These are phyloP conservation scores for Rhododendron henanense DNA, from an alignment of 148 eudicot genomes.

Conservation along the genomic window DNA sequence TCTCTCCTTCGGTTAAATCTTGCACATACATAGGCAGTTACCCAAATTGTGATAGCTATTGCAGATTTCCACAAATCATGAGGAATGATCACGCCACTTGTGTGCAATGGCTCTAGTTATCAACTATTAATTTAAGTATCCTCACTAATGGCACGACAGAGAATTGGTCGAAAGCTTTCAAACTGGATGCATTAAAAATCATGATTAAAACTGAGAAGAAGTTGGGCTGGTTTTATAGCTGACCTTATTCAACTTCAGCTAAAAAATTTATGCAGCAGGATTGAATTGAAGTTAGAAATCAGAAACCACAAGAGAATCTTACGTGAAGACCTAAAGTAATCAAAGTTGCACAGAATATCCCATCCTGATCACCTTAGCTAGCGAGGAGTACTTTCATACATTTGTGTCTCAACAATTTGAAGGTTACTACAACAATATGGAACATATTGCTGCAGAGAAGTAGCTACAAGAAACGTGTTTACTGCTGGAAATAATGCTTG, in stretches of 20 bases:
- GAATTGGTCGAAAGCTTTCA: background rate
- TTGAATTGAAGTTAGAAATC: background rate
- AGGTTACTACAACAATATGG: background rate
- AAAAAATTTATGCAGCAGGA: background rate
- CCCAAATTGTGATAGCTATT: background rate
- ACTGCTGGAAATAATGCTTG: background rate
- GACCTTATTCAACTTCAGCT: background rate
- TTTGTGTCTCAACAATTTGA: background rate
- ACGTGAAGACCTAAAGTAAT: background rate
- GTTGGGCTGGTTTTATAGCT: background rate
- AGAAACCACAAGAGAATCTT: background rate
- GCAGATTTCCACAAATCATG: background rate
- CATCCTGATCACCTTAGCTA: background rate
- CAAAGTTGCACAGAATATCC: background rate
- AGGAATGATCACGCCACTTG: background rate
- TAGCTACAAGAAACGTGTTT: background rate
- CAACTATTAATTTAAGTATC: background rate
- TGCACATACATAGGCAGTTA: background rate
- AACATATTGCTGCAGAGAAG: background rate
- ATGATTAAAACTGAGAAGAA: background rate
- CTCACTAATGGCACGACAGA: background rate
- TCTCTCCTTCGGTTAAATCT: background rate
- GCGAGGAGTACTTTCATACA: background rate
- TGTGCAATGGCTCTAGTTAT: background rate
- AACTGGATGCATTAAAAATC: background rate